A percentile compares a stretch with the other conserved stretches of the same genome.
Conservation (phyloP, 306 rosid genomes). For the Cercis canadensis region DNA sequence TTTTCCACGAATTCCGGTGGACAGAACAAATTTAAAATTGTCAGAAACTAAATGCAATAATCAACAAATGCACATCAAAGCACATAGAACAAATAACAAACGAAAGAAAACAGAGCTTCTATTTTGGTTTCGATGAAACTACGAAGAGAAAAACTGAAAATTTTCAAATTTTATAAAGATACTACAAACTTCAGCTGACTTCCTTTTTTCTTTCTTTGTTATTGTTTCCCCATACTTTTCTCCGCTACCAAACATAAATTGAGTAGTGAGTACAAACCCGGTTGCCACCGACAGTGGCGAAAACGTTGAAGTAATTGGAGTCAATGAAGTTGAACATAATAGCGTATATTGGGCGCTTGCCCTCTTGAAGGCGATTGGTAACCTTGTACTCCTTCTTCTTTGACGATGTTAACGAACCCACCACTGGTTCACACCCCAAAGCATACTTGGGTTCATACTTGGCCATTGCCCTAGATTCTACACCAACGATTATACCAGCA, state of each 20-base stretch:
- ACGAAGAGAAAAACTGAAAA: too few species aligned
- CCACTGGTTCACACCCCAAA: constrained; percentile 80
- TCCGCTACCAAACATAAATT: not conserved
- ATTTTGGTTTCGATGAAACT: too few species aligned
- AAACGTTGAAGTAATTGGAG: constrained; percentile 79
- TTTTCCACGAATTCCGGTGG: too few species aligned
- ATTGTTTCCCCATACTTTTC: too few species aligned
- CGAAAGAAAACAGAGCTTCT: too few species aligned
- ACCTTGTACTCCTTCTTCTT: constrained; percentile 80
- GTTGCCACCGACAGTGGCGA: constrained; percentile 95
- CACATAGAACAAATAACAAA: too few species aligned
- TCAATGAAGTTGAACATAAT: constrained; percentile 91
- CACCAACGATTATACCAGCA: not conserved
- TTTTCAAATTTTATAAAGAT: too few species aligned
- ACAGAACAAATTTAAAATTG: too few species aligned
- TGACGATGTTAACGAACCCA: constrained; percentile 57
- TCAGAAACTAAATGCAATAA: too few species aligned
- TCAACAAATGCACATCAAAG: too few species aligned
- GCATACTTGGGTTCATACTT: constrained; percentile 41
- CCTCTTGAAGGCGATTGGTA: constrained; percentile 93
- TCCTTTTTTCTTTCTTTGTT: too few species aligned
- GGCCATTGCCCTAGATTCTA: constrained; percentile 42
- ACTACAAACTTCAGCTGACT: too few species aligned
- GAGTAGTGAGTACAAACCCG: constrained; percentile 49
- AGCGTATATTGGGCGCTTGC: constrained; percentile 87